phyloP scores from a whole-genome alignment of 495 filamentous ascomycete genomes.

The Lasiosphaeria miniovina region DNA sequence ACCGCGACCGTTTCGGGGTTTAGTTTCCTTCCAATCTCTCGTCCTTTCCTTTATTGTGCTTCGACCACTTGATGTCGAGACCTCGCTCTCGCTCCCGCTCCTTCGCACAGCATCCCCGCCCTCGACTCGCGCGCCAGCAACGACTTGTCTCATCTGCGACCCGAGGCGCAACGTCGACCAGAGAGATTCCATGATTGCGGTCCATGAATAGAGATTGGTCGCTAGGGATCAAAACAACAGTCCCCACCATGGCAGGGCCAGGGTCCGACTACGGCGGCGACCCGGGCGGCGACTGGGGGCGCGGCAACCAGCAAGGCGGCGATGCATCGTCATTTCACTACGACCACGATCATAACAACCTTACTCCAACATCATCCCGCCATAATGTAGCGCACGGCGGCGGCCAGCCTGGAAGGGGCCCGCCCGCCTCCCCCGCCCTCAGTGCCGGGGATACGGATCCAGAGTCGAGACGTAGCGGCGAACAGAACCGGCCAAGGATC shows the following conservation, averaged over 20 bases:
- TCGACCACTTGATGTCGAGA: constrained; percentile 17
- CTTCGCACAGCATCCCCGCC: background rate
- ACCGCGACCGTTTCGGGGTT: background rate
- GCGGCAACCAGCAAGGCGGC: constrained; percentile 11
- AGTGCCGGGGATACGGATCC: constrained; percentile 35
- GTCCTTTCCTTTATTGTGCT: background rate
- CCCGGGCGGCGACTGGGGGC: constrained; percentile 24
- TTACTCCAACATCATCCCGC: constrained; percentile 37
- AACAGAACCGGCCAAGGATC: constrained; percentile 46
- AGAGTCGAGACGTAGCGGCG: constrained; percentile 42
- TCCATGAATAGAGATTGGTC: constrained; percentile 16
- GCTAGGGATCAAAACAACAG: constrained; percentile 18
- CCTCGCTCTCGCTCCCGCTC: constrained; percentile 3
- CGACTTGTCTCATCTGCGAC: constrained; percentile 6
- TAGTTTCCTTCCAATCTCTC: background rate
- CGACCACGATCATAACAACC: constrained; percentile 32
- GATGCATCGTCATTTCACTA: constrained; percentile 29
- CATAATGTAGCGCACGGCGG: constrained; percentile 33
- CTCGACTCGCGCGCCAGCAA: constrained; percentile 7
- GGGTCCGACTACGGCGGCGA: constrained; percentile 29
- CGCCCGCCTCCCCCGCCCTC: constrained; percentile 39
- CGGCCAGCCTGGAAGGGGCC: constrained; percentile 25
- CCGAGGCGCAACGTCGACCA: constrained; percentile 2
- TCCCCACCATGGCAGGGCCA: constrained; percentile 28
- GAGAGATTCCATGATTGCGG: constrained; percentile 18